Base-by-base conservation (phyloP, 805 yeast genomes). In the Candida bentonensis region DNA sequence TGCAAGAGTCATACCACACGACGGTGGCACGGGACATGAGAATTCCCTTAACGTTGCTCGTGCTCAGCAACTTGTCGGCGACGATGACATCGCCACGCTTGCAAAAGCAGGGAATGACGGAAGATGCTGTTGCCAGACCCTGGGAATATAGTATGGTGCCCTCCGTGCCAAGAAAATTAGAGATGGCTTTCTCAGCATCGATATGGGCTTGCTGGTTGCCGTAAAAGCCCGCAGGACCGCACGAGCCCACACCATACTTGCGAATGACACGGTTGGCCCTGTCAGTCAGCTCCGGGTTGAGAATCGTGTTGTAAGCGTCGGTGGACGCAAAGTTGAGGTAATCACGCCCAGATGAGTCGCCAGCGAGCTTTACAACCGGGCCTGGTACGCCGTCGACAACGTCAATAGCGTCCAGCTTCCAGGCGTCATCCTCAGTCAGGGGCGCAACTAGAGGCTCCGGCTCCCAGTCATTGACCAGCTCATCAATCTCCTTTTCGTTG, bases 171-270 rank as follows among this genome's bases (percentile, higher is more conserved):
- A 89, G 75, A 57, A 78, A 89, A 25, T 67, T 60, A 11, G 96
- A 78, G 47, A 92, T 63, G 49, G 78, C 82, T 53, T 76, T 77
- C 60, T 87, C 94, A 46, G 84, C 69, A 53, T 80, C 72, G 45
- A 78, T 79, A 58, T 92, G 98, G 39, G 79, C 86, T 58, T 87
- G 95, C 63, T 87, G 95, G 48, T 87, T 82, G 49, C 98, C 98
- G 61, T 88, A 92, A 56, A 92, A 92, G 46, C 95, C 94, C 39
- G 96, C 94, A 3, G 98, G 97, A 34, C 97, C 96, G 68, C 98
- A 92, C 0, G 96, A 89, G 51, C 98, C 98, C 43, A 92, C 96
- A 59, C 98, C 98, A 47, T 82, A 77, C 46, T 69, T 68, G 41
- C 68, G 67, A 48, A 92, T 77, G 21, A 76, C 69, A 23, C 66